Base-by-base conservation (phyloP, 1,284 basidiomycete species). In the Tylopilus sp. region DNA sequence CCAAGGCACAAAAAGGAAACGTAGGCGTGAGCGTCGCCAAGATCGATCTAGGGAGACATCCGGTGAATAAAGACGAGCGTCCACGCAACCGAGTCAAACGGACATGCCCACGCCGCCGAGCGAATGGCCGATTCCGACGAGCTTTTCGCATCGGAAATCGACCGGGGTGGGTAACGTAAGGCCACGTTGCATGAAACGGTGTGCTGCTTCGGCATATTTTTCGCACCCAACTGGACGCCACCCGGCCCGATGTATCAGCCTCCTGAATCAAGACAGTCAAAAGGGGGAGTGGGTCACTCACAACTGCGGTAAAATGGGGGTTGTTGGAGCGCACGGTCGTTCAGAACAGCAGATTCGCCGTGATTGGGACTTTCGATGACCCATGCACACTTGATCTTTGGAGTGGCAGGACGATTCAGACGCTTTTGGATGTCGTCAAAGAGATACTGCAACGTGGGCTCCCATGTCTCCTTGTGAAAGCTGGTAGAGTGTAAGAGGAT, bases 401-500 rank as follows among this genome's bases (percentile, higher is more conserved):
- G 62, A 10, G 28, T 7, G 25, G 17, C 5, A 3, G 31, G 20
- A 26, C 20, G 24, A 47, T n/a, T 14, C 26, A 14, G 47, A 25
- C 19, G n/a, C 19, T 68, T 22, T 7, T 41, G 48, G 33, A 57
- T 8, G 41, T 48, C 32, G 5, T 61, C 41, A 7, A 68, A 61
- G 40, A 71, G 15, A 42, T 56, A 43, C 7, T 40, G 60, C 17
- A 85, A 57, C 4, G 78, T 76, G 3, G 84, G 81, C 57, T 83
- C 81, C 84, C 83, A 86, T 3, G 77, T 81, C 65, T 86, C 84
- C 63, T 85, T 86, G 69, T 84, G 83, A 61, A 83, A 84, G 61
- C 82, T 83, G 3, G 84, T 85, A 3, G 82, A 79, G 61, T 86
- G 84, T 5, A 85, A 70, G 22, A 83, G 61, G 36, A 86, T 70